A percentile compares a stretch with the other conserved stretches of the same genome.
phyloP scores from a whole-genome alignment of 164 flowering plant species.

The Vitis riparia region DNA sequence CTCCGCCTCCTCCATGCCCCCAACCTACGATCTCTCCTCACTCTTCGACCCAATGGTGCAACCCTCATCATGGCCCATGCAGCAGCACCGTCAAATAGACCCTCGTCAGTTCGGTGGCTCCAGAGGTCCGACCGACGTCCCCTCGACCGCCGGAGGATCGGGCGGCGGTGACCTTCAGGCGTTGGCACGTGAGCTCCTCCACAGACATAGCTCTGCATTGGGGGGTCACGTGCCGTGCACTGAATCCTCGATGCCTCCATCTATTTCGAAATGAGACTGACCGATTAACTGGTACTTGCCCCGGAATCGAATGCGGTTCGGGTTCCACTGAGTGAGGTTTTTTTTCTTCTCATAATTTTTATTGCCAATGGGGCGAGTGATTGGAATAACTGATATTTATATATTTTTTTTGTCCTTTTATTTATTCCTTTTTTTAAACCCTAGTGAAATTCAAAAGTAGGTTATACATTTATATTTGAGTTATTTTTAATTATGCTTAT shows the following conservation, averaged over 20 bases:
- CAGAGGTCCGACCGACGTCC: slow-evolving; percentile 19
- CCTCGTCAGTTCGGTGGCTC: slow-evolving; percentile 23
- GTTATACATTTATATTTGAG: too few relatives aligned
- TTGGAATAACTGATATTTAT: slow-evolving; percentile 8
- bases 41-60: slow-evolving; percentile 52
- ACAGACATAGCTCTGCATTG: slow-evolving; percentile 43
- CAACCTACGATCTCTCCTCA: slow-evolving; percentile 54
- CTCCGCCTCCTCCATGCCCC: slow-evolving; percentile 32
- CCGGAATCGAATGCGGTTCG: neutral
- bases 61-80: slow-evolving; percentile 39
- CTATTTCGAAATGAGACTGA: slow-evolving; percentile 36
- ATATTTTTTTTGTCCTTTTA: neutral
- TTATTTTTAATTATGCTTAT: too few relatives aligned
- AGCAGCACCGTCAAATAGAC: slow-evolving; percentile 36
- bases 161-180: slow-evolving; percentile 53
- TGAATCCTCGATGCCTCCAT: slow-evolving; percentile 35
- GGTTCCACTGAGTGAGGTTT: neutral
- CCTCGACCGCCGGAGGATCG: slow-evolving; percentile 6
- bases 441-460: neutral
- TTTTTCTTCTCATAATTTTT: slow-evolving; percentile 1
- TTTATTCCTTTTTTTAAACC: neutral
- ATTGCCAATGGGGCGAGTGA: slow-evolving; percentile 11
- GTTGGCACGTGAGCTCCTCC: slow-evolving; percentile 57
- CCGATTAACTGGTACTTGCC: slow-evolving; percentile 5
- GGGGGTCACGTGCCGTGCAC: slow-evolving; percentile 23